Percentiles rank a stretch among this genome's conserved stretches.
Conservation (phyloP, 2,329 filamentous ascomycete genomes). For the Colletotrichum sidae region DNA sequence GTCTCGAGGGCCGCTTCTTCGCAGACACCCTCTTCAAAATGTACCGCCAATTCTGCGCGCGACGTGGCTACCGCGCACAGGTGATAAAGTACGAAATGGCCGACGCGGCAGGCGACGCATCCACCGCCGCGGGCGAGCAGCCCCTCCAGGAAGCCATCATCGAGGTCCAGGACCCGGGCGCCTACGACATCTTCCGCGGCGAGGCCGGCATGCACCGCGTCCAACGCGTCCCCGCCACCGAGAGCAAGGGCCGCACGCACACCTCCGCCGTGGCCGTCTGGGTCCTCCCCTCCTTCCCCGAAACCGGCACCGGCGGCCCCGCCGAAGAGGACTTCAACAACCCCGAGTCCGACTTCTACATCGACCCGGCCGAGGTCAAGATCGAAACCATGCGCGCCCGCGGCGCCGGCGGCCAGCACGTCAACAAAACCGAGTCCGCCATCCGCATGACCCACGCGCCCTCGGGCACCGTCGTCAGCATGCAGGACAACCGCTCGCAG, state of each 20-base stretch:
- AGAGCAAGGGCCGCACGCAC: conserved; percentile 90
- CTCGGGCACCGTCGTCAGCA: conserved; percentile 86
- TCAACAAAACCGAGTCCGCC: conserved; percentile 98
- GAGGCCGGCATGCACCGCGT: conserved; percentile 97
- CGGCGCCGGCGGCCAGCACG: conserved; percentile 95
- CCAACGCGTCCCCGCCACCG: conserved; percentile 91
- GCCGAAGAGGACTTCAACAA: conserved; percentile 76
- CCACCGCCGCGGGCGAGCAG: conserved; percentile 68
- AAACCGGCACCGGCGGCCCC: conserved; percentile 59
- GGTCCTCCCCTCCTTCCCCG: conserved; percentile 87
- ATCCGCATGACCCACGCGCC: conserved; percentile 92
- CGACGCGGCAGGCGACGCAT: conserved; percentile 70
- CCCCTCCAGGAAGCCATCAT: conserved; percentile 89
- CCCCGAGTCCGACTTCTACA: conserved; percentile 90
- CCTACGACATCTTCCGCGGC: conserved; percentile 84
- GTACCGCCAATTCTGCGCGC: conserved; percentile 84
- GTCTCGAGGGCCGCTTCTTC: conserved; percentile 91
- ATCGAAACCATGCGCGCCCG: conserved; percentile 91
- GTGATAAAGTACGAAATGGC: conserved; percentile 84
- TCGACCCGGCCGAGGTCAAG: conserved; percentile 84
- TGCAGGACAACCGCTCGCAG: conserved; percentile 94
- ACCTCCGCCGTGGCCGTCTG: conserved; percentile 93
- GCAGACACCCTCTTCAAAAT: conserved; percentile 88
- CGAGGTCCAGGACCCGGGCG: conserved; percentile 80
- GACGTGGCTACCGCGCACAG: conserved; percentile 72